Conservation (phyloP, 495 filamentous ascomycete genomes). For the Penicillium verhagenii region DNA sequence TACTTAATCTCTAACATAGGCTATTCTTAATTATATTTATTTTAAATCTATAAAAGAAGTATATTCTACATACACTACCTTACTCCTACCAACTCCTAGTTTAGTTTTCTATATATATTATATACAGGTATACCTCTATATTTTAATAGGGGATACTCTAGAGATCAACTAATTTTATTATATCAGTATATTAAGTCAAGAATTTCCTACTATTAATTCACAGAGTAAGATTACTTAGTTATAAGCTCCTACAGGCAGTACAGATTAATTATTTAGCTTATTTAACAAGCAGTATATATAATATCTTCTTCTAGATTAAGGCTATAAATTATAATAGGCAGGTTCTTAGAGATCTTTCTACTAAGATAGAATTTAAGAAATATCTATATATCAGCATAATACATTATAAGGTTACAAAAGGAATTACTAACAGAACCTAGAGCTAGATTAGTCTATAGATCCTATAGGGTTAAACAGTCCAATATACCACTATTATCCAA, state of each 20-base stretch:
- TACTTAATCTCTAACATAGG: conserved; percentile 27
- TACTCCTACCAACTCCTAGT: conserved; percentile 21
- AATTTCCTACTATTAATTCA: conserved; percentile 27
- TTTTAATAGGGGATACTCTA: conserved; percentile 17
- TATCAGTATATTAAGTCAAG: conserved; percentile 18
- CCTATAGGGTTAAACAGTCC: conserved; percentile 2
- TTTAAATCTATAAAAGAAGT: conserved; percentile 28
- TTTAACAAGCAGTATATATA: conserved; percentile 31
- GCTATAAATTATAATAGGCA: conserved; percentile 29
- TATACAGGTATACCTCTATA: conserved; percentile 23
- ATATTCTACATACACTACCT: conserved; percentile 22
- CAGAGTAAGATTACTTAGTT: conserved; percentile 24
- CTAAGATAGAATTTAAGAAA: conserved; percentile 37
- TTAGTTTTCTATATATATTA: conserved; percentile 24
- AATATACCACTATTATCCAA: conserved; percentile 35
- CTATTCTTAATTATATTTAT: conserved; percentile 26
- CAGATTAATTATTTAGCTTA: conserved; percentile 34
- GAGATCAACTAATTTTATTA: conserved; percentile 4
- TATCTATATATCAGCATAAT: conserved; percentile 31
- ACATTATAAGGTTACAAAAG: conserved; percentile 34
- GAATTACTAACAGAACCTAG: conserved; percentile 33
- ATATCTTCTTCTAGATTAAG: conserved; percentile 31
- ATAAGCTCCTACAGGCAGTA: conserved; percentile 30
- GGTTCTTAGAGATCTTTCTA: conserved; percentile 30
- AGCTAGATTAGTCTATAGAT: conserved; percentile 10